A percentile compares a stretch with the other conserved stretches of the same genome.
phyloP scores from a whole-genome alignment of 176 grass and related monocot genomes.

The Oryza rufipogon region DNA sequence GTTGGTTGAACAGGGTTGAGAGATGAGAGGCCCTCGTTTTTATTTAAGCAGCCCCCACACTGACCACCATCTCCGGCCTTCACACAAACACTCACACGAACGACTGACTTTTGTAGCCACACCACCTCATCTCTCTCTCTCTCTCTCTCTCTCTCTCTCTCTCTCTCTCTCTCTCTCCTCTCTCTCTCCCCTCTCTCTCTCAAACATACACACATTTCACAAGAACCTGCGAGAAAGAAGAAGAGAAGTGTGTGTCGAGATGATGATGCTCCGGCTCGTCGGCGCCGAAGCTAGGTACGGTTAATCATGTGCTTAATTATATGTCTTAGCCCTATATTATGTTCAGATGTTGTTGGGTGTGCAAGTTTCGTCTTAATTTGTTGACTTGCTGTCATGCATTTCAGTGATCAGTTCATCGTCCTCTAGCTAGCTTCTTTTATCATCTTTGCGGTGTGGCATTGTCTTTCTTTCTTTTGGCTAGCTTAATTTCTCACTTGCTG shows the following conservation, averaged over 20 bases:
- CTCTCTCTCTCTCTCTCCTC: neutral
- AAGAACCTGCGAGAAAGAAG: neutral
- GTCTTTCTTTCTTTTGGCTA: no score
- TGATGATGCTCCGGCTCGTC: conserved; percentile 40
- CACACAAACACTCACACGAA: conserved; percentile 2
- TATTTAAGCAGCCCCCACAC: conserved; percentile 32
- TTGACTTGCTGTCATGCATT: neutral
- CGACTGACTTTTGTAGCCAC: neutral
- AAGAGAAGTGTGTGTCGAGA: conserved; percentile 5
- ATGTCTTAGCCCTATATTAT: neutral
- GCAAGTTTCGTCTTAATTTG: neutral
- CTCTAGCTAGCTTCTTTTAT: no score
- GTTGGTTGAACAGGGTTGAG: conserved; percentile 7
- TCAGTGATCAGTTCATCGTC: neutral
- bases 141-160: neutral
- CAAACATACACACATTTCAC: neutral
- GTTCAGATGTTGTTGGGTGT: neutral
- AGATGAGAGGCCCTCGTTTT: neutral
- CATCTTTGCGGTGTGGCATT: no score
- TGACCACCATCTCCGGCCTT: neutral
- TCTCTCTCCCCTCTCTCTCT: neutral
- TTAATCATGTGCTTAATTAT: neutral
- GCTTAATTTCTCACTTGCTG: neutral
- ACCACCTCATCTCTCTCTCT: neutral
- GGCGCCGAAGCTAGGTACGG: conserved; percentile 26